Percentiles rank a stretch among this genome's conserved stretches.
phyloP scores from a whole-genome alignment of 768 basidiomycete species.

The Botryobasidium botryosum region DNA sequence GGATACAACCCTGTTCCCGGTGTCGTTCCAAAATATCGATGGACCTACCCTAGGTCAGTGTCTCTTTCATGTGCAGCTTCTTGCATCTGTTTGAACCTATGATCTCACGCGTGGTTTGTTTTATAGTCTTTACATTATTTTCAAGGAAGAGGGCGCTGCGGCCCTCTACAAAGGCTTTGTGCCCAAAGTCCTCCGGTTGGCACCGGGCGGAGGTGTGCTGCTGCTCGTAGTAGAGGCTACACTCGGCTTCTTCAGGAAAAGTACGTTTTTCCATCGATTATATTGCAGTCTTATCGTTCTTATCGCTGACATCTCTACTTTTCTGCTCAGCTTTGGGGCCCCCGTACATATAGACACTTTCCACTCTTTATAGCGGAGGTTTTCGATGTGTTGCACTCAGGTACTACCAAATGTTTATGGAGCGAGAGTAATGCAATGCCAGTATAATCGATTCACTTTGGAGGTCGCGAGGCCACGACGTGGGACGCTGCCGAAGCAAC shows the following conservation, averaged over 20 bases:
- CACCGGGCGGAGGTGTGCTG: slow-evolving; percentile 88
- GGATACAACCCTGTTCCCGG: slow-evolving; percentile 45
- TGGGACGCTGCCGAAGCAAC: too few relatives aligned
- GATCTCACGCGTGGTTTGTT: background rate
- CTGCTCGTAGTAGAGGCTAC: slow-evolving; percentile 88
- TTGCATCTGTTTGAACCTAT: background rate
- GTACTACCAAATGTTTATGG: too few relatives aligned
- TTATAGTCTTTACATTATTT: slow-evolving; percentile 46
- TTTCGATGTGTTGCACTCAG: too few relatives aligned
- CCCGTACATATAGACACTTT: too few relatives aligned
- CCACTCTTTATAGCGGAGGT: too few relatives aligned
- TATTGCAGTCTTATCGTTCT: too few relatives aligned
- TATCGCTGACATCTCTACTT: too few relatives aligned
- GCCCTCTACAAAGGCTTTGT: slow-evolving; percentile 92
- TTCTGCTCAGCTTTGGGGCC: too few relatives aligned
- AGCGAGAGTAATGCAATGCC: too few relatives aligned
- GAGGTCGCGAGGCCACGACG: too few relatives aligned
- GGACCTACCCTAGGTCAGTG: slow-evolving; percentile 77
- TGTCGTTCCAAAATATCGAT: slow-evolving; percentile 74
- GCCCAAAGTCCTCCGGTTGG: slow-evolving; percentile 87
- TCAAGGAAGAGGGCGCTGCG: slow-evolving; percentile 69
- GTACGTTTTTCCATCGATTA: too few relatives aligned
- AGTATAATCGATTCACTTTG: too few relatives aligned
- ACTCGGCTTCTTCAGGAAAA: slow-evolving; percentile 53
- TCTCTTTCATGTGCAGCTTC: slow-evolving; percentile 6